A percentile compares a stretch with the other conserved stretches of the same genome.
These are phyloP conservation scores for Eucalyptus camaldulensis DNA, from an alignment of 345 rosid species.

Conservation along the genomic window DNA sequence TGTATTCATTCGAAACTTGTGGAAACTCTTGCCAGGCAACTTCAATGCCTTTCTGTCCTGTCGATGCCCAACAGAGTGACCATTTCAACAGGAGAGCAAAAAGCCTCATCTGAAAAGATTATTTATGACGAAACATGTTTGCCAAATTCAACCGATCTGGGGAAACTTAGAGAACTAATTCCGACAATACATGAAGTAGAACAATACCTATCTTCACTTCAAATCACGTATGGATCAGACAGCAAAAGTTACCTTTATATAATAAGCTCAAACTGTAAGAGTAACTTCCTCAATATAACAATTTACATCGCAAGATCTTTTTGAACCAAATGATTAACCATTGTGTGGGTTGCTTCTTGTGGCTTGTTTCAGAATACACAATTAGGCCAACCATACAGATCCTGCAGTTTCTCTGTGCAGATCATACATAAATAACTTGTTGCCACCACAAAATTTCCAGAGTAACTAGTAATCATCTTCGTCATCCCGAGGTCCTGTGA, in stretches of 20 bases:
- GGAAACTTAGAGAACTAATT: neutral
- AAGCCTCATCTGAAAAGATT: neutral
- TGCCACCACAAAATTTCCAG: neutral
- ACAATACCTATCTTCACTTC: neutral
- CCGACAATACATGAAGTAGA: neutral
- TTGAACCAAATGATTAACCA: neutral
- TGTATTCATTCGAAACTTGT: neutral
- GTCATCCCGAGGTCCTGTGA: constrained; percentile 50
- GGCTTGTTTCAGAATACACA: neutral
- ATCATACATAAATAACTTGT: neutral
- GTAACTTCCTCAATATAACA: neutral
- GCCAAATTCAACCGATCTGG: neutral
- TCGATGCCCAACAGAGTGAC: neutral
- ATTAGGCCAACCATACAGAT: neutral
- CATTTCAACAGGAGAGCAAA: neutral
- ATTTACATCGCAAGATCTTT: neutral
- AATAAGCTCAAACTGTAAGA: neutral
- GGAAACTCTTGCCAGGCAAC: neutral
- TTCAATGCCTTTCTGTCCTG: neutral
- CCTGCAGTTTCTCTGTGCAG: neutral
- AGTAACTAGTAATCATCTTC: constrained; percentile 33
- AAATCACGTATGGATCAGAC: neutral
- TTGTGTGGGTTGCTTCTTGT: neutral
- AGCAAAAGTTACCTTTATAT: neutral
- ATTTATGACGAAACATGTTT: neutral